Evolutionary conservation across 805 yeast genomes (phyloP).

Genomic region (Candida verbasci): DNA sequence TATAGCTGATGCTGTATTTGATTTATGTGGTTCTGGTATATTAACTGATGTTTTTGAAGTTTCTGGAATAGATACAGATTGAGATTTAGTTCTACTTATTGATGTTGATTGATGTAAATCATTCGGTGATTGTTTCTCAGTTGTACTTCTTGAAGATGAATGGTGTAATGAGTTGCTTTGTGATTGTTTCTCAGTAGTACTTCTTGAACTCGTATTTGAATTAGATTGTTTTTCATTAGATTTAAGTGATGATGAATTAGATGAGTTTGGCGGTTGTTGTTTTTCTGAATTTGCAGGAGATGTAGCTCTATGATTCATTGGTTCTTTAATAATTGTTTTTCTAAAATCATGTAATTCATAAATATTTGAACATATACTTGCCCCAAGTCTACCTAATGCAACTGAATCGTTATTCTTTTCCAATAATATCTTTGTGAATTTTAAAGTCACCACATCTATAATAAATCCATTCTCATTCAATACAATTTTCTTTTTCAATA

Average conservation of each 20-base stretch:
- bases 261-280: too few species aligned
- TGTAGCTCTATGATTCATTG: too few species aligned
- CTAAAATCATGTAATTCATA: slow-evolving; percentile 10
- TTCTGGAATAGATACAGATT: background rate
- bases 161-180: too few species aligned
- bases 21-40: background rate
- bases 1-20: background rate
- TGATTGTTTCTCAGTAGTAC: too few species aligned
- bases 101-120: too few species aligned
- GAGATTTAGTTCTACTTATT: background rate
- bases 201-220: too few species aligned
- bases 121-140: background rate
- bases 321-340: background rate
- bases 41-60: background rate
- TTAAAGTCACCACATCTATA: slow-evolving; percentile 48
- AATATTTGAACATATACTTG: slow-evolving; percentile 23
- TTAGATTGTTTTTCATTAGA: background rate
- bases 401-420: slow-evolving; percentile 14
- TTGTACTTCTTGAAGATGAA: too few species aligned
- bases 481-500: slow-evolving; percentile 38
- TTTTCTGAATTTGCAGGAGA: too few species aligned
- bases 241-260: slow-evolving; percentile 1
- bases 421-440: slow-evolving; percentile 42
- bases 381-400: slow-evolving; percentile 29
- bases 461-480: slow-evolving; percentile 55